Conservation (phyloP, 2,329 filamentous ascomycete genomes). For the Ramichloridium luteum region DNA sequence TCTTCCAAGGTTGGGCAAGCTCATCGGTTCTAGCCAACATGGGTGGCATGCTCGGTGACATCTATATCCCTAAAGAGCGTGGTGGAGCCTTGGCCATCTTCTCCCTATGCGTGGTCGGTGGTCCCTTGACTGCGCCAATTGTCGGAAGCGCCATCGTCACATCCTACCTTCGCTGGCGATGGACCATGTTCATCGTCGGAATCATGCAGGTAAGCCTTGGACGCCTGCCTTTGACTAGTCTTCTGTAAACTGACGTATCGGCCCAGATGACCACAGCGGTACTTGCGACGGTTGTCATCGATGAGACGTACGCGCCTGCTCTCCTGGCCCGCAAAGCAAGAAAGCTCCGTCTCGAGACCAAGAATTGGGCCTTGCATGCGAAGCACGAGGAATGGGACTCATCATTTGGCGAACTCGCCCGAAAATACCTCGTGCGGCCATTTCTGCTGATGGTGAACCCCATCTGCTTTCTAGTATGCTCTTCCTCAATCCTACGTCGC, state of each 20-base stretch:
- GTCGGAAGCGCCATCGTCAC: conserved; percentile 28
- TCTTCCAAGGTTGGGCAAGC: conserved; percentile 31
- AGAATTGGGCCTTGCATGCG: conserved; percentile 26
- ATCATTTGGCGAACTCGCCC: conserved; percentile 26
- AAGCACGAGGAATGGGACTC: conserved; percentile 31
- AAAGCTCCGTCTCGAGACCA: conserved; percentile 44
- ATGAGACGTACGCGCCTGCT: conserved; percentile 36
- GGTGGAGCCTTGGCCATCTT: conserved; percentile 25
- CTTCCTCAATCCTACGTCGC: no score
- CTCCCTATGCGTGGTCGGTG: conserved; percentile 22
- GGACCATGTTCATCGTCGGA: conserved; percentile 30
- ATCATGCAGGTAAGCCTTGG: conserved; percentile 22
- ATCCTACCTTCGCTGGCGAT: conserved; percentile 29
- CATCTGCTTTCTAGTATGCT: conserved; percentile 53
- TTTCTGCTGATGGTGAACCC: conserved; percentile 52
- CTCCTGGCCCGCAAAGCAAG: conserved; percentile 52
- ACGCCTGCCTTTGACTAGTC: no score
- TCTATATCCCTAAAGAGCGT: conserved; percentile 23
- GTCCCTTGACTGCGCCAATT: conserved; percentile 25
- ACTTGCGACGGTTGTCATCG: conserved; percentile 20
- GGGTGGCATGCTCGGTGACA: conserved; percentile 29
- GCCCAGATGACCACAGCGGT: no score
- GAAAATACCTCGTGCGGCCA: conserved; percentile 28
- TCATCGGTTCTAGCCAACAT: conserved; percentile 30
- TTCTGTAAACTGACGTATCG: no score